Percentiles rank a stretch among this genome's conserved stretches.
Conservation (phyloP, 1,284 basidiomycete species). For the Cutaneotrichosporon cutaneum region DNA sequence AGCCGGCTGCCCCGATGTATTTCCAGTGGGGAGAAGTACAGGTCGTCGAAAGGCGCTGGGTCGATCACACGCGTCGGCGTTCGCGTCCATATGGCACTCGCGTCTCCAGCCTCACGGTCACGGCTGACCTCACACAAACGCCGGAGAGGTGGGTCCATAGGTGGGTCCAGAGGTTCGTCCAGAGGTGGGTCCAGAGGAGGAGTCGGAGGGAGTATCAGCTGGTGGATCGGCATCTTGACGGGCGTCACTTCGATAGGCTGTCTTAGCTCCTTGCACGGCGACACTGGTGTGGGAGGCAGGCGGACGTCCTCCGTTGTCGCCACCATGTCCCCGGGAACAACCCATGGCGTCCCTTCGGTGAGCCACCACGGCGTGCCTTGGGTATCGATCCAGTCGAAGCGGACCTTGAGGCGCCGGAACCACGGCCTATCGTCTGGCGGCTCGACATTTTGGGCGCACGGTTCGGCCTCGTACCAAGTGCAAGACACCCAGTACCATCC, state of each 20-base stretch:
- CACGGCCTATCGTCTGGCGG: constrained; percentile 26
- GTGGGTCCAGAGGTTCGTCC: too few relatives aligned
- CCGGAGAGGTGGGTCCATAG: background rate
- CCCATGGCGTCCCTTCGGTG: constrained; percentile 10
- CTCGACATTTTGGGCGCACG: constrained; percentile 18
- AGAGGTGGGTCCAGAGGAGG: background rate
- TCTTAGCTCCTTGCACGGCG: background rate
- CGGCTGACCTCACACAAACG: background rate
- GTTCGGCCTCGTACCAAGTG: constrained; percentile 47
- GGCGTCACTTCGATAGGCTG: background rate
- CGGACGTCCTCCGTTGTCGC: background rate
- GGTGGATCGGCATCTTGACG: background rate
- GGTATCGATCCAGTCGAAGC: constrained; percentile 46
- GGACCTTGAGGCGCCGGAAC: constrained; percentile 44
- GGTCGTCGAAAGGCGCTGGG: background rate
- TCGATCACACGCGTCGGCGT: background rate
- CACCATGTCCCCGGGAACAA: background rate
- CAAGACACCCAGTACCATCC: constrained; percentile 50
- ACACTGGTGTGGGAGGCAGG: background rate
- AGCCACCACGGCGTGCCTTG: constrained; percentile 49
- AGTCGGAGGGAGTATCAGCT: background rate
- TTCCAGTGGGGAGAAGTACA: background rate
- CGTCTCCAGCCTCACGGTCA: background rate
- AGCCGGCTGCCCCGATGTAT: background rate
- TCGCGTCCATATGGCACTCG: background rate